Evolutionary conservation across 2,329 filamentous ascomycete species (phyloP), one percentile per base, ranked within the genome.

Genomic region (Stagonosporopsis vannaccii): DNA sequence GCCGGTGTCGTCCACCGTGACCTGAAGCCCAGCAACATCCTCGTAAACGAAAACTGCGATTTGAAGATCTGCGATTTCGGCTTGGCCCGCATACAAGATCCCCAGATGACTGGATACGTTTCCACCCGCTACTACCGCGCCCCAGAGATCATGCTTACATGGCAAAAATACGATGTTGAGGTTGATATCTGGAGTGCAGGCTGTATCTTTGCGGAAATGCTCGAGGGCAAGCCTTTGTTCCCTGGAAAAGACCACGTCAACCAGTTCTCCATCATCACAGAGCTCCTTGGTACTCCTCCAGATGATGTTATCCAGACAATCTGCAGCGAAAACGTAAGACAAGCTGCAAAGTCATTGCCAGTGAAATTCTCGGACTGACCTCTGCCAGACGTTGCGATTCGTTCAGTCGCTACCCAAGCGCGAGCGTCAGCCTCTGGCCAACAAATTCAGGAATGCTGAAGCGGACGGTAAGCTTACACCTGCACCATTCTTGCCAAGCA

Each of bases 41-140:
- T 99, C 57, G 94, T 99, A 79, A 99, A 99, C 80, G 95, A 99
- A 81, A 99, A 99, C 80, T 99, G 95, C 81, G 95, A 99, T 80
- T 81, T 99, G 70, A 99, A 99, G 83, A 99, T 99, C 78, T 99
- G 95, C 84, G 95, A 99, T 77, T 99, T 99, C 71, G 95, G 95
- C 65, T 84, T 99, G 58, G 95, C 95, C 50, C 91, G 95, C 78
- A 97, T 99, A 71, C 95, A 99, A 77, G 95, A 99, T 74, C 95
- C 95, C 32, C 95, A 99, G 80, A 99, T 99, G 95, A 99, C 95
- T 37, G 95, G 95, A 68, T 99, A 99, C 75, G 95, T 99, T 59
- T 98, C 95, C 43, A 99, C 95, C 60, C 85, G 95, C 83, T 99
- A 99, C 84, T 99, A 99, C 84, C 89, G 95, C 72, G 95, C 95